Evolutionary conservation across 768 basidiomycete genomes (phyloP).

Genomic region (Panellus pusillus): DNA sequence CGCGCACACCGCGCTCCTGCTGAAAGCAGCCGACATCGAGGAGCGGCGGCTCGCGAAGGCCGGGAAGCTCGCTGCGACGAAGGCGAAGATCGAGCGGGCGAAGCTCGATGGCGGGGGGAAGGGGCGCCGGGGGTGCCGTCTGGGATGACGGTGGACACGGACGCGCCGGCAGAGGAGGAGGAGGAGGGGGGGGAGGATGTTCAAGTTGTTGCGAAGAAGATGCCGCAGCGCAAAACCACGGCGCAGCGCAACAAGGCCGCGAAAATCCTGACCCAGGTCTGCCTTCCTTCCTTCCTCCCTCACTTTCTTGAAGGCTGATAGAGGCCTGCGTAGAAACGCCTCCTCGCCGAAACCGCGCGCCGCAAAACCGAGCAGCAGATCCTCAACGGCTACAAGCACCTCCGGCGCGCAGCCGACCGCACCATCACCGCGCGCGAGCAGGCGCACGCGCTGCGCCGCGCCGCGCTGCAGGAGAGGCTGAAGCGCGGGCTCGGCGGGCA

Average conservation of each 20-base stretch:
- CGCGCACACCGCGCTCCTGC: slow-evolving; percentile 71
- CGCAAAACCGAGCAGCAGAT: slow-evolving; percentile 62
- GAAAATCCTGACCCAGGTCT: slow-evolving; percentile 62
- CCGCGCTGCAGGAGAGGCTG: slow-evolving; percentile 48
- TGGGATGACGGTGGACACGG: slow-evolving; percentile 67
- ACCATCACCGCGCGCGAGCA: slow-evolving; percentile 41
- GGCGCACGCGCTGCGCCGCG: slow-evolving; percentile 41
- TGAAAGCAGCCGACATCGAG: slow-evolving; percentile 67
- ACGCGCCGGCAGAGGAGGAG: slow-evolving; percentile 26
- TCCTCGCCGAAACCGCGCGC: slow-evolving; percentile 56
- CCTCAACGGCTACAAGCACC: slow-evolving; percentile 52
- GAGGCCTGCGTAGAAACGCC: slow-evolving; percentile 52
- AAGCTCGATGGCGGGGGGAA: slow-evolving; percentile 31
- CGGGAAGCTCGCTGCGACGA: slow-evolving; percentile 52
- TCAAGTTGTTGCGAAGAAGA: slow-evolving; percentile 39
- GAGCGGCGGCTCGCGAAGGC: slow-evolving; percentile 53
- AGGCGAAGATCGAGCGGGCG: slow-evolving; percentile 56
- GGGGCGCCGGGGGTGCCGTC: slow-evolving; percentile 40
- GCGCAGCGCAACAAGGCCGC: slow-evolving; percentile 67
- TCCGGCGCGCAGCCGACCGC: slow-evolving; percentile 45
- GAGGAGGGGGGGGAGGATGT: slow-evolving; percentile 40
- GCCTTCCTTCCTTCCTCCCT: slow-evolving; percentile 13
- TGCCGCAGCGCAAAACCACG: slow-evolving; percentile 43
- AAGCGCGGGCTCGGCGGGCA: slow-evolving; percentile 69
- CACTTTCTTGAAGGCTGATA: background rate